Percentiles rank a stretch among this genome's conserved stretches.
These are phyloP conservation scores for Actinomortierella wolfii DNA, from an alignment of 371 early-diverging fungal genomes.

Conservation along the genomic window DNA sequence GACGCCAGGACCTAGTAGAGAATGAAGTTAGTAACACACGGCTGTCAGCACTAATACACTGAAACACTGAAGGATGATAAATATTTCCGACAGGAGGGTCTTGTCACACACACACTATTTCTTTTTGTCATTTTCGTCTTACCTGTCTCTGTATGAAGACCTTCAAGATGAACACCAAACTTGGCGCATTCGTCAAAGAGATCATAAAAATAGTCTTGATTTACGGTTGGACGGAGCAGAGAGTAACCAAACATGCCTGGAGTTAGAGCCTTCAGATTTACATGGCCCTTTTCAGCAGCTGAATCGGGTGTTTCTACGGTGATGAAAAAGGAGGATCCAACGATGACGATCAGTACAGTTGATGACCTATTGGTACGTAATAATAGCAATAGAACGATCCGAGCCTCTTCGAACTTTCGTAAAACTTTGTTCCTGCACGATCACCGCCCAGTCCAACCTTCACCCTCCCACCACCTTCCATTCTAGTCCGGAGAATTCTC, in stretches of 20 bases:
- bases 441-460: too few species aligned
- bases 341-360: not conserved
- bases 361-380: not conserved
- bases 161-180: constrained; percentile 74
- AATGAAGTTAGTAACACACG: too few species aligned
- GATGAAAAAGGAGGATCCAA: constrained; percentile 2
- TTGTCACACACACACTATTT: too few species aligned
- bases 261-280: constrained; percentile 61
- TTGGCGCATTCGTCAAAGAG: constrained; percentile 69
- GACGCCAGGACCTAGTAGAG: constrained; percentile 73
- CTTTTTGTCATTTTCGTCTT: not conserved
- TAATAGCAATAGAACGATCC: too few species aligned
- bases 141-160: constrained; percentile 84
- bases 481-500: too few species aligned
- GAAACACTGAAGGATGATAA: not conserved
- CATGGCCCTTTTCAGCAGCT: constrained; percentile 61
- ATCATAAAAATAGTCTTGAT: constrained; percentile 74
- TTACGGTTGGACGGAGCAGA: constrained; percentile 69
- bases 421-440: too few species aligned
- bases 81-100: too few species aligned
- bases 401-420: too few species aligned
- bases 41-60: too few species aligned
- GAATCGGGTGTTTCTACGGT: constrained; percentile 71
- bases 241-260: constrained; percentile 88
- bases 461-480: too few species aligned